Conservation (phyloP, 129 eudicot genomes). For the Smallanthus sonchifolius region DNA sequence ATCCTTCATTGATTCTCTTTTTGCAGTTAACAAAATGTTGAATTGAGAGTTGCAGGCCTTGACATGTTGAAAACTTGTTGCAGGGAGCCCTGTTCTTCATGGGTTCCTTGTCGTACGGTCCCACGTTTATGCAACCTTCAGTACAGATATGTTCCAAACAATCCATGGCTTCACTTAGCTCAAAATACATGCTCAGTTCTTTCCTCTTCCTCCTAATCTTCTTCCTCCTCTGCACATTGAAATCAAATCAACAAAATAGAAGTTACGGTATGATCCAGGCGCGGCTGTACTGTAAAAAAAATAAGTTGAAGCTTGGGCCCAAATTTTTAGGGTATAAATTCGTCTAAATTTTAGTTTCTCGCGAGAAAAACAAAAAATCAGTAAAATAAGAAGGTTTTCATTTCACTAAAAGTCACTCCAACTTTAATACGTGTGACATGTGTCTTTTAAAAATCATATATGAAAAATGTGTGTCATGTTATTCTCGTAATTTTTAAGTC, state of each 20-base stretch:
- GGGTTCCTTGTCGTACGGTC: slow-evolving; percentile 67
- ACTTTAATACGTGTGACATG: too few species aligned
- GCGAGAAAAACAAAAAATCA: too few species aligned
- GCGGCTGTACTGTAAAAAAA: too few species aligned
- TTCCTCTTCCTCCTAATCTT: slow-evolving; percentile 48
- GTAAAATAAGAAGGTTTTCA: too few species aligned
- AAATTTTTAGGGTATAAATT: too few species aligned
- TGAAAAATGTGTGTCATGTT: too few species aligned
- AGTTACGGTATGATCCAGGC: not conserved
- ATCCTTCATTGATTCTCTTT: slow-evolving; percentile 70
- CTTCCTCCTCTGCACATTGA: slow-evolving; percentile 55
- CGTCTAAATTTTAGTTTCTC: too few species aligned
- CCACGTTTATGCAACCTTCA: slow-evolving; percentile 84
- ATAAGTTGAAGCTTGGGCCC: too few species aligned
- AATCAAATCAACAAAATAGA: not conserved
- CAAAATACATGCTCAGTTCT: slow-evolving; percentile 64
- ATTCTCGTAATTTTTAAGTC: too few species aligned
- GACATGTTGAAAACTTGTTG: slow-evolving; percentile 63
- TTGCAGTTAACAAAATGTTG: slow-evolving; percentile 71
- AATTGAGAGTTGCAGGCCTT: slow-evolving; percentile 66
- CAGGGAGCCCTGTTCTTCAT: slow-evolving; percentile 55
- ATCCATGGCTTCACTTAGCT: slow-evolving; percentile 92
- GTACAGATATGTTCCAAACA: slow-evolving; percentile 82
- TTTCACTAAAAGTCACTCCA: too few species aligned
- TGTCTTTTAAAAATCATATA: too few species aligned